Conservation (phyloP, 495 filamentous ascomycete genomes). For the Thozetella sp. region DNA sequence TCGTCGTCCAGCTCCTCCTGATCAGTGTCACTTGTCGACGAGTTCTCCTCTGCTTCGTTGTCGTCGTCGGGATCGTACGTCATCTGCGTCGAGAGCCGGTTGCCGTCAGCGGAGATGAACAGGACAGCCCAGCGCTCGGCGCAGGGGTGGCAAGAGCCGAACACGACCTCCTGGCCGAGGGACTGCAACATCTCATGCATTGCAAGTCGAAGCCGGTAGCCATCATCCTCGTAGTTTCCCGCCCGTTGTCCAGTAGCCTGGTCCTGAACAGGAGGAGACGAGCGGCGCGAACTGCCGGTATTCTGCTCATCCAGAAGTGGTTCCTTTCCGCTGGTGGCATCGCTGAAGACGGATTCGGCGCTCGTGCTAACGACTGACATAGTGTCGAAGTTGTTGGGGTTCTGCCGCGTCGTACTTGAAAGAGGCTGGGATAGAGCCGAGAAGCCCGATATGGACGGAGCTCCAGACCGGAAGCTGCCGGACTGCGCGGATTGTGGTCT, state of each 20-base stretch:
- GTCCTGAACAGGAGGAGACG: slow-evolving; percentile 41
- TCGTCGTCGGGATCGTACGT: slow-evolving; percentile 70
- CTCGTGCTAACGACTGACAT: slow-evolving; percentile 68
- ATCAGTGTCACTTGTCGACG: slow-evolving; percentile 63
- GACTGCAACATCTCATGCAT: slow-evolving; percentile 67
- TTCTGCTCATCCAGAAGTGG: slow-evolving; percentile 58
- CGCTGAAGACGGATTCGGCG: slow-evolving; percentile 68
- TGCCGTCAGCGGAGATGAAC: slow-evolving; percentile 73
- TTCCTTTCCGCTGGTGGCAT: slow-evolving; percentile 65
- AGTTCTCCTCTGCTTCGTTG: slow-evolving; percentile 63
- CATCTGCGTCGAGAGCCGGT: slow-evolving; percentile 69
- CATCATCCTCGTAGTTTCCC: slow-evolving; percentile 56
- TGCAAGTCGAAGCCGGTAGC: slow-evolving; percentile 54
- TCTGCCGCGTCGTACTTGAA: slow-evolving; percentile 36
- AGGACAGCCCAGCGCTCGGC: slow-evolving; percentile 76
- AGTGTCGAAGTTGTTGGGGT: slow-evolving; percentile 50
- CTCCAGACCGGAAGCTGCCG: slow-evolving; percentile 58
- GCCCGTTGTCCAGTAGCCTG: slow-evolving; percentile 28
- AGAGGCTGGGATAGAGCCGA: slow-evolving; percentile 53
- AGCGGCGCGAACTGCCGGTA: slow-evolving; percentile 36
- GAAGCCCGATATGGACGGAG: slow-evolving; percentile 68
- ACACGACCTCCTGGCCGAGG: slow-evolving; percentile 58
- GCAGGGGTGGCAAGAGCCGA: slow-evolving; percentile 70
- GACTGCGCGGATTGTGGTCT: slow-evolving; percentile 55
- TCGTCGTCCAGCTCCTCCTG: slow-evolving; percentile 65